Conservation (phyloP, 768 basidiomycete genomes). For the Leccinum pellstonianum region DNA sequence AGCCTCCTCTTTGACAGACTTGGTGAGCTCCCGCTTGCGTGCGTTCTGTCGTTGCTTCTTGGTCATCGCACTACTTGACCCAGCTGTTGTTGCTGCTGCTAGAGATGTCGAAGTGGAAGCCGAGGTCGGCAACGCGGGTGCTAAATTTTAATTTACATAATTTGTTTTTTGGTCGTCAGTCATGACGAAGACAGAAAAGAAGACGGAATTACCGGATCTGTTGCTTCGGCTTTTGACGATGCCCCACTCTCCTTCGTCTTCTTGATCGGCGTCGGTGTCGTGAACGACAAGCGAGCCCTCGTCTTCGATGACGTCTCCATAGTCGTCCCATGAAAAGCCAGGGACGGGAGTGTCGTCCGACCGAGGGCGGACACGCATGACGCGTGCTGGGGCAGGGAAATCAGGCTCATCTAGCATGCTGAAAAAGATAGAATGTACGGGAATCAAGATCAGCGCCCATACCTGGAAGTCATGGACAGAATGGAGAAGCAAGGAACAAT, state of each 20-base stretch:
- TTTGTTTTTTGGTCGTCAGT: not conserved
- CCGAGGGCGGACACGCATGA: slow-evolving; percentile 63
- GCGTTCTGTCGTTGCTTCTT: slow-evolving; percentile 74
- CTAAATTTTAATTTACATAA: slow-evolving; percentile 11
- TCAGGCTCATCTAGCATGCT: slow-evolving; percentile 68
- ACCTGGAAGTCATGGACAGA: not conserved
- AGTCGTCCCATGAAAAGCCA: slow-evolving; percentile 76
- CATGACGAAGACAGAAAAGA: not conserved
- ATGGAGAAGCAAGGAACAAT: not conserved
- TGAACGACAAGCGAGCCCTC: slow-evolving; percentile 39
- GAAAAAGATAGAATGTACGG: not conserved
- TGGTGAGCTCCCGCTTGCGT: slow-evolving; percentile 53
- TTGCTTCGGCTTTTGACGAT: slow-evolving; percentile 60
- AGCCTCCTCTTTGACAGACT: slow-evolving; percentile 53
- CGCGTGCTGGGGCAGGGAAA: slow-evolving; percentile 53
- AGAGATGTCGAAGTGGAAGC: slow-evolving; percentile 23
- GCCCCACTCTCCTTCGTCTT: slow-evolving; percentile 77
- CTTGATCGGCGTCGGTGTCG: slow-evolving; percentile 65
- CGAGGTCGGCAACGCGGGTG: slow-evolving; percentile 8
- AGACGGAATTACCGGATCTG: slow-evolving; percentile 36
- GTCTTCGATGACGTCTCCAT: slow-evolving; percentile 57
- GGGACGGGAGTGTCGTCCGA: slow-evolving; percentile 57
- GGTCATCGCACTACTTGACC: slow-evolving; percentile 34
- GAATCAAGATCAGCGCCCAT: slow-evolving; percentile 8
- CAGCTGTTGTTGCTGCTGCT: slow-evolving; percentile 35